Evolutionary conservation across 306 rosid genomes (phyloP).

Genomic region (Castanea mollissima): DNA sequence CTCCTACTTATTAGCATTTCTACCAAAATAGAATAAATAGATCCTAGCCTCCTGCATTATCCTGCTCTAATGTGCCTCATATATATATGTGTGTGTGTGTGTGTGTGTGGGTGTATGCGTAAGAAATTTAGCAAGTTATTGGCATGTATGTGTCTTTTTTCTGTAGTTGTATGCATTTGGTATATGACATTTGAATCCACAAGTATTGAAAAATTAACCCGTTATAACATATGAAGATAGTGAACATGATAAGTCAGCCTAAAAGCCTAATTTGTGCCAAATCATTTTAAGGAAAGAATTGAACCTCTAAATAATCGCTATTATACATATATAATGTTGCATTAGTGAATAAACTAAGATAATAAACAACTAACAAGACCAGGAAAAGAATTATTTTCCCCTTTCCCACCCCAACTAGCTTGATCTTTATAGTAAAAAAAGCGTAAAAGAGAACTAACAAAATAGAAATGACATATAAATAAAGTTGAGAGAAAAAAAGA

Average conservation of each 20-base stretch:
- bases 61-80: not conserved
- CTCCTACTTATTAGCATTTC: not conserved
- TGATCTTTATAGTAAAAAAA: too few species aligned
- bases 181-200: not conserved
- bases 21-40: not conserved
- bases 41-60: not conserved
- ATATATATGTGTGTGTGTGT: too few species aligned
- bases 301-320: not conserved
- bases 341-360: not conserved
- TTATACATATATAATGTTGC: not conserved
- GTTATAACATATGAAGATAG: not conserved
- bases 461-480: too few species aligned
- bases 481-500: too few species aligned
- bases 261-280: not conserved
- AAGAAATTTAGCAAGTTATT: not conserved
- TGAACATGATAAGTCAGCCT: not conserved
- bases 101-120: too few species aligned
- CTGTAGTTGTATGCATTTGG: not conserved
- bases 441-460: too few species aligned
- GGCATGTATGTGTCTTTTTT: not conserved
- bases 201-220: not conserved
- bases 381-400: too few species aligned
- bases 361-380: too few species aligned
- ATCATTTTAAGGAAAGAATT: not conserved
- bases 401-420: too few species aligned